phyloP scores from a whole-genome alignment of 2,329 filamentous ascomycete genomes.

The Penicillium sp. region DNA sequence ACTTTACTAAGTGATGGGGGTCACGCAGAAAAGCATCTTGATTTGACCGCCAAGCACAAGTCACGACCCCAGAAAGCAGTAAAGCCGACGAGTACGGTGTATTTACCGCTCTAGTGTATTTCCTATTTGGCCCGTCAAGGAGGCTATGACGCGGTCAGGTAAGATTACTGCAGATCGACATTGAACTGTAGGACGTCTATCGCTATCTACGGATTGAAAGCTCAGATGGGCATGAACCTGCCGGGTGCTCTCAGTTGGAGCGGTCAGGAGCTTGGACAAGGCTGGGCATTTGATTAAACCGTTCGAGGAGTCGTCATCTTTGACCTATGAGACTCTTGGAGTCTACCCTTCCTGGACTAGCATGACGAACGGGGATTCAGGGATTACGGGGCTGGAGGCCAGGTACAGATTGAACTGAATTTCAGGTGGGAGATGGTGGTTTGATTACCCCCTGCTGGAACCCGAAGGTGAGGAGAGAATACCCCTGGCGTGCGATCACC shows the following conservation, averaged over 20 bases:
- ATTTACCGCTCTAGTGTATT: slow-evolving; percentile 1
- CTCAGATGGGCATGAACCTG: background rate
- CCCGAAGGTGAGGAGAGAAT: slow-evolving; percentile 2
- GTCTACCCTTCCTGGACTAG: background rate
- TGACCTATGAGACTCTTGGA: background rate
- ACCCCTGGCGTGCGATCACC: slow-evolving; percentile 16
- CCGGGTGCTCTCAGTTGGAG: background rate
- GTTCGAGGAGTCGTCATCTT: background rate
- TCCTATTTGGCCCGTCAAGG: background rate
- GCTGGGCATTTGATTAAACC: background rate
- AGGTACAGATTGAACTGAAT: background rate
- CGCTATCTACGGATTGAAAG: slow-evolving; percentile 1
- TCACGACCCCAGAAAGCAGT: background rate
- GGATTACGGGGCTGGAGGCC: background rate
- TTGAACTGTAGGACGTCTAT: slow-evolving; percentile 5
- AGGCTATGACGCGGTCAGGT: slow-evolving; percentile 19
- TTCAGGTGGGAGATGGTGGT: background rate
- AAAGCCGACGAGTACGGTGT: background rate
- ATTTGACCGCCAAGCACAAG: too few species aligned
- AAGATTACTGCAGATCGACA: slow-evolving; percentile 20
- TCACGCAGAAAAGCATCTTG: background rate
- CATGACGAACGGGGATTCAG: background rate
- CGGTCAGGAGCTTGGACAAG: background rate
- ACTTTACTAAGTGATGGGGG: background rate
- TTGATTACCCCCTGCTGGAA: slow-evolving; percentile 1